Base-by-base conservation (phyloP, 176 grass and related monocot species). In the Phragmites australis region DNA sequence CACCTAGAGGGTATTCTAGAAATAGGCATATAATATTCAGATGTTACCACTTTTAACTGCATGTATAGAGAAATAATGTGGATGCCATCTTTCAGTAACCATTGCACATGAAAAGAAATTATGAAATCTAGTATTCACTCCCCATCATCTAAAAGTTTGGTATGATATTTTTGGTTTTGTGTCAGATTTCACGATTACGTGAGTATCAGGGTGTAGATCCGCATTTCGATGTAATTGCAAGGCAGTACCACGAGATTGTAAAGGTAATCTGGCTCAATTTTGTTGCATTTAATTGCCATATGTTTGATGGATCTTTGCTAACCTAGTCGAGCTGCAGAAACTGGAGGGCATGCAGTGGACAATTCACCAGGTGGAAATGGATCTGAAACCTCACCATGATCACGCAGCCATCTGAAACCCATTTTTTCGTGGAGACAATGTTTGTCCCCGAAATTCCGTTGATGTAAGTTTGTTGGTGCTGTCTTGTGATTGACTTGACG, bases 161-260 rank as follows among this genome's bases (percentile, higher is more conserved):
- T 68, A 10, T 68, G 32, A n/a, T 77, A 10, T 82, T 19, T 81
- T n/a, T n/a, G 9, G 59, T 70, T 19, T 55, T 22, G 2, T 87
- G 18, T 85, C 85, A 98, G 96, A 71, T 98, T 81, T 94, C 96
- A 34, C 92, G 96, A 3, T 83, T 98, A 34, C 88, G 96, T 15
- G 96, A 98, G 73, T 98, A 98, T 45, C 96, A 98, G 85, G 96
- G 96, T 23, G 96, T 98, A 32, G 96, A 98, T 84, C 96, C 96
- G 1, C 96, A 94, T 64, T 98, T 98, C 8, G 96, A 98, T 83
- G 91, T 87, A 17, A 98, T 98, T 82, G 96, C 96, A 23, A 93
- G 92, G 82, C 90, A 98, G 72, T 98, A 98, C 72, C 96, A 98
- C 72, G 90, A 94, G 6, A 98, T 98, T 53, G 92, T 94, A 34